These are phyloP conservation scores for Ehretia macrophylla DNA, from an alignment of 257 asterid species.

Conservation along the genomic window DNA sequence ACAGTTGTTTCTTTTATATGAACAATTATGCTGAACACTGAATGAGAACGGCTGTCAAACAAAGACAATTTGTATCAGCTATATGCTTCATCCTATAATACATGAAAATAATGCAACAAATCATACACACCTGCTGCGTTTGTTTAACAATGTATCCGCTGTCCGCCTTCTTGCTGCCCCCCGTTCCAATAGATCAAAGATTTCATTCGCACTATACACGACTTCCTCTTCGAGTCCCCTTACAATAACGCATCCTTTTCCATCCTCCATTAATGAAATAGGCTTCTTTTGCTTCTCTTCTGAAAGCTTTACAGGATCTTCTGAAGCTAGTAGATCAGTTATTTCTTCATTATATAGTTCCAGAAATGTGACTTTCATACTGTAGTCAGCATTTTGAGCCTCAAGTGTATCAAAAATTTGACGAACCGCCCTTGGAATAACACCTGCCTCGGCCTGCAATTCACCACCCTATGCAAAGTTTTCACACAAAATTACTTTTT, in stretches of 20 bases:
- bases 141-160: constrained; percentile 76
- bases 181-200: constrained; percentile 69
- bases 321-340: constrained; percentile 62
- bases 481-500: not conserved
- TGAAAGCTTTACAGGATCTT: constrained; percentile 44
- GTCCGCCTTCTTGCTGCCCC: constrained; percentile 81
- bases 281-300: constrained; percentile 62
- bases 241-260: constrained; percentile 64
- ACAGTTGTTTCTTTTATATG: constrained; percentile 66
- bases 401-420: constrained; percentile 84
- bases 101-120: not conserved
- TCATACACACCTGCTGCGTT: constrained; percentile 58
- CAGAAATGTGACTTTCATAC: constrained; percentile 78
- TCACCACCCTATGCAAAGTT: constrained; percentile 59
- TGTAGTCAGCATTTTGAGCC: constrained; percentile 71
- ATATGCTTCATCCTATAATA: not conserved
- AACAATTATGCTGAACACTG: constrained; percentile 70
- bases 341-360: constrained; percentile 83
- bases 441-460: constrained; percentile 77
- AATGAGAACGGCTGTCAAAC: constrained; percentile 76
- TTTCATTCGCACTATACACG: constrained; percentile 78
- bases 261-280: constrained; percentile 76
- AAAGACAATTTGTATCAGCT: not conserved
- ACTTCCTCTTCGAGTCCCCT: constrained; percentile 90
- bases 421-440: constrained; percentile 81